phyloP scores from a whole-genome alignment of 495 filamentous ascomycete genomes.

The Neurospora sp. region DNA sequence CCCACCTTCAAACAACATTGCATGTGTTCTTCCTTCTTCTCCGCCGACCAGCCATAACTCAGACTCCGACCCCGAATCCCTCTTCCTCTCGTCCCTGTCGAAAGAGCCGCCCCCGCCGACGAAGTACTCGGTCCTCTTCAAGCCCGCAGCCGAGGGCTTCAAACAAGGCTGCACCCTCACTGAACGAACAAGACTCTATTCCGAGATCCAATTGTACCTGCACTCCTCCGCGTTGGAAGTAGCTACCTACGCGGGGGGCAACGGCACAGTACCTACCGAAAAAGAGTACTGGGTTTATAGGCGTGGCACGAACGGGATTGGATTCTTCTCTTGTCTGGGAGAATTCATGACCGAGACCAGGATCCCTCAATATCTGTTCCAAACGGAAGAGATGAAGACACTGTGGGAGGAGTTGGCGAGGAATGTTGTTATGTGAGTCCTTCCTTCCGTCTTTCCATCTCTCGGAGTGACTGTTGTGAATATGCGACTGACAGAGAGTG shows the following conservation, averaged over 20 bases:
- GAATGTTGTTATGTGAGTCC: constrained; percentile 7
- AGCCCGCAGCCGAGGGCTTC: background rate
- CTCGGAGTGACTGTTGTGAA: no score
- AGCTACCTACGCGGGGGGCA: background rate
- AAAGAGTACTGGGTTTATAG: constrained; percentile 21
- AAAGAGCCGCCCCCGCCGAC: constrained; percentile 5
- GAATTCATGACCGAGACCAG: constrained; percentile 16
- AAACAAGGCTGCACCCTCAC: background rate
- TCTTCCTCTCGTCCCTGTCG: no score
- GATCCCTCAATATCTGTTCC: constrained; percentile 4
- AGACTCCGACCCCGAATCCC: background rate
- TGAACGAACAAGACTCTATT: background rate
- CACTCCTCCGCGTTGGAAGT: background rate
- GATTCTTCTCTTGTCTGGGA: constrained; percentile 14
- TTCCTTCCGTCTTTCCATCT: background rate
- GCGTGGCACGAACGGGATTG: constrained; percentile 20
- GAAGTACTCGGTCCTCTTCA: constrained; percentile 12
- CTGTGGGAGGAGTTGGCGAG: constrained; percentile 21
- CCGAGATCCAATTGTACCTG: background rate
- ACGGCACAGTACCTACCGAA: constrained; percentile 14
- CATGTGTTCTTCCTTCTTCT: background rate
- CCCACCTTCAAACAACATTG: no score
- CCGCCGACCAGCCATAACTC: background rate
- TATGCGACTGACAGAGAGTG: no score
- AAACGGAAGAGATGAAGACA: constrained; percentile 11